These are phyloP conservation scores for Cyclaneusma minus DNA, from an alignment of 2,329 filamentous ascomycete species.

Conservation along the genomic window DNA sequence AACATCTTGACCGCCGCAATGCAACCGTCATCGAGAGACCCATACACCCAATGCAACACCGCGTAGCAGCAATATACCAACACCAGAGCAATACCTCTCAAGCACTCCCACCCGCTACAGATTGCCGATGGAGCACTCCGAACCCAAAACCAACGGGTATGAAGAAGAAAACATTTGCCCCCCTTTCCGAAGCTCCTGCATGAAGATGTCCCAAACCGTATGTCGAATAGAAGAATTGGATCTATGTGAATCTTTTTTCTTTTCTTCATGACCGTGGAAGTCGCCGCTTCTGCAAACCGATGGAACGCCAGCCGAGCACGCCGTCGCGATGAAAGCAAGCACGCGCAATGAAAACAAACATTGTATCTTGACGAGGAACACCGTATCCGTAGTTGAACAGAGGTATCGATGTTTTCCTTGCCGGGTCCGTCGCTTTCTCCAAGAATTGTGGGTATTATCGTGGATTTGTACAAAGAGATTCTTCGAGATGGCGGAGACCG, in stretches of 20 bases:
- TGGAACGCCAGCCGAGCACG: slow-evolving; percentile 18
- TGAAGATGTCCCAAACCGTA: too few relatives aligned
- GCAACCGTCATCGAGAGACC: too few relatives aligned
- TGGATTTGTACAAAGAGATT: slow-evolving; percentile 19
- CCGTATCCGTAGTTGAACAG: slow-evolving; percentile 15
- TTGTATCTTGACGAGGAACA: slow-evolving; percentile 13
- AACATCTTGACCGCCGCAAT: too few relatives aligned
- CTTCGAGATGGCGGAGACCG: slow-evolving; percentile 15
- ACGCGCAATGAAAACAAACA: slow-evolving; percentile 18
- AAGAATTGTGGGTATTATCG: slow-evolving; percentile 13
- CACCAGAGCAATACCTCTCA: too few relatives aligned
- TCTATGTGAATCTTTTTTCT: slow-evolving; percentile 18
- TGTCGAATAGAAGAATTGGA: slow-evolving; percentile 12
- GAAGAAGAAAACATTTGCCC: too few relatives aligned
- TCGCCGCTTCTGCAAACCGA: slow-evolving; percentile 18
- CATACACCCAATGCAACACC: too few relatives aligned
- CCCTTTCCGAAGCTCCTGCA: too few relatives aligned
- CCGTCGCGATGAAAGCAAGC: slow-evolving; percentile 18
- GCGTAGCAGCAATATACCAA: too few relatives aligned
- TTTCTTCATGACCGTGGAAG: slow-evolving; percentile 17
- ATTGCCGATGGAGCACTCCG: too few relatives aligned
- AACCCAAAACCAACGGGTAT: too few relatives aligned
- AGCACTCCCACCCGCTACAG: too few relatives aligned
- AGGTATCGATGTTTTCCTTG: slow-evolving; percentile 19
- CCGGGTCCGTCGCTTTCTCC: slow-evolving; percentile 16